Evolutionary conservation across 179 eudicot genomes (phyloP).

Genomic region (Patellifolia procumbens): DNA sequence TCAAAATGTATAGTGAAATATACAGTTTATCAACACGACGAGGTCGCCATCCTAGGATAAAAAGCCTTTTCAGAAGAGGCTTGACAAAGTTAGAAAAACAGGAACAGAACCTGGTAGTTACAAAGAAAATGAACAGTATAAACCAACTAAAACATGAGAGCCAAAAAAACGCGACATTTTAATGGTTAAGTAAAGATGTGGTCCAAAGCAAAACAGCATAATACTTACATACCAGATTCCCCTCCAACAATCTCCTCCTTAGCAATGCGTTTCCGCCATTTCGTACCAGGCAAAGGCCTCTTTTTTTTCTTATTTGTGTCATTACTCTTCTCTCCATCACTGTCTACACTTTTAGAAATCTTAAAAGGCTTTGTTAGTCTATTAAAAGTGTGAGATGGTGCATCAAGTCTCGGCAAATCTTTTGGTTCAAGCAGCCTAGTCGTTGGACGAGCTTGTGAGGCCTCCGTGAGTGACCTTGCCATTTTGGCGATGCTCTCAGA

Average conservation of each 20-base stretch:
- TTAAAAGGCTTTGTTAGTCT: conserved; percentile 61
- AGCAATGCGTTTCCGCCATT: conserved; percentile 70
- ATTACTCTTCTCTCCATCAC: conserved; percentile 48
- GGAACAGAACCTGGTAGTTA: background rate
- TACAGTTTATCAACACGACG: background rate
- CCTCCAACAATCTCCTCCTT: conserved; percentile 45
- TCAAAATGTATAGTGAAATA: background rate
- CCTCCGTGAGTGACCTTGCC: conserved; percentile 67
- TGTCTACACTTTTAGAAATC: conserved; percentile 41
- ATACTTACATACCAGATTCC: conserved; percentile 55
- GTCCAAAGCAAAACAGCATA: background rate
- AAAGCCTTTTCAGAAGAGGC: background rate
- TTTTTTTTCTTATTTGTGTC: conserved; percentile 53
- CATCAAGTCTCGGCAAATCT: conserved; percentile 72
- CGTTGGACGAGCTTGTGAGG: conserved; percentile 85
- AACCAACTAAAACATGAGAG: background rate
- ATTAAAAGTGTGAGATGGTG: conserved; percentile 71
- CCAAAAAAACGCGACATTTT: background rate
- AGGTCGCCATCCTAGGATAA: background rate
- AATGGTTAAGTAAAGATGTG: background rate
- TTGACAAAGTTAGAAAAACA: background rate
- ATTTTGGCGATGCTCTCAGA: conserved; percentile 68
- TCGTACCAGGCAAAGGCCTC: conserved; percentile 82
- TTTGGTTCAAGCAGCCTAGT: conserved; percentile 72
- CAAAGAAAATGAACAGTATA: background rate